These are phyloP conservation scores for Grosmannia penicillata DNA, from an alignment of 2,329 filamentous ascomycete genomes.

Conservation along the genomic window DNA sequence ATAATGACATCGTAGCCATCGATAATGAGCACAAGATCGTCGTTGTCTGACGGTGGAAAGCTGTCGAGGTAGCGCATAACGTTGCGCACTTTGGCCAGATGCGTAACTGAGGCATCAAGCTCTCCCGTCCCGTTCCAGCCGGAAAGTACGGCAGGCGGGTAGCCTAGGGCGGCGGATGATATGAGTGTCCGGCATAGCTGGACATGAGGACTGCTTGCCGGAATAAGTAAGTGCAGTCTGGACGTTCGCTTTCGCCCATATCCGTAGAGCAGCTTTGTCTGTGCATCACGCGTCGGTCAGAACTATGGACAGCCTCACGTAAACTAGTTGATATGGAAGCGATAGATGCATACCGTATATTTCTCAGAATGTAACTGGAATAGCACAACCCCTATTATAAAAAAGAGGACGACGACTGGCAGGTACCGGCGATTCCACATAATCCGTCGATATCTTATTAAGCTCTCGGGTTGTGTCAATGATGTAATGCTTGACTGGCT, in stretches of 20 bases:
- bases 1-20: slow-evolving; percentile 4
- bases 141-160: background rate
- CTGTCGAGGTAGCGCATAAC: slow-evolving; percentile 2
- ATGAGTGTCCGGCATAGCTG: slow-evolving; percentile 1
- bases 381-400: background rate
- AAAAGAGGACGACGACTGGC: background rate
- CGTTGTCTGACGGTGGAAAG: background rate
- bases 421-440: slow-evolving; percentile 2
- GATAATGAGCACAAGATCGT: slow-evolving; percentile 5
- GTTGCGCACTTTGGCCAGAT: slow-evolving; percentile 4
- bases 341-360: background rate
- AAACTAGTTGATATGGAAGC: no score
- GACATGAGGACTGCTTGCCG: background rate
- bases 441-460: background rate
- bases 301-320: background rate
- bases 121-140: slow-evolving; percentile 4
- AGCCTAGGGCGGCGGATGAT: background rate
- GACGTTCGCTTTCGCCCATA: background rate
- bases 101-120: slow-evolving; percentile 2
- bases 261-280: background rate
- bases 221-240: background rate
- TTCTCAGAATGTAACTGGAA: background rate
- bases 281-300: background rate
- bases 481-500: no score
- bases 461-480: no score